phyloP scores from a whole-genome alignment of 208 protist species.

The Leishmania tarentolae region DNA sequence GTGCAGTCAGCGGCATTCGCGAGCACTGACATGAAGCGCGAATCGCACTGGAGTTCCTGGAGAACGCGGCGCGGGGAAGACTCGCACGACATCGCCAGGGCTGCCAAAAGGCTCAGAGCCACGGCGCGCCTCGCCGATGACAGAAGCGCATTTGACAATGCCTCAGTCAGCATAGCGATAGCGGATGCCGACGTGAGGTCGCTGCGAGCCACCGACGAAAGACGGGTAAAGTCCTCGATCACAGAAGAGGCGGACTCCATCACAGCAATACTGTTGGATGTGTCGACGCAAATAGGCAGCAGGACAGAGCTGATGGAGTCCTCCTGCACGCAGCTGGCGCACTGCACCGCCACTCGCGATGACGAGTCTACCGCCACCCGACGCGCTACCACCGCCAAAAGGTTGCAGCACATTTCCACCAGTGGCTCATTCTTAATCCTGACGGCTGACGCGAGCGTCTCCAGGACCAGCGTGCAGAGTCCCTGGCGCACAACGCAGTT shows the following conservation, averaged over 20 bases:
- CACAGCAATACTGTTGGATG: constrained; percentile 23
- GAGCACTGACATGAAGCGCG: constrained; percentile 21
- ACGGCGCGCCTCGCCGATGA: constrained; percentile 33
- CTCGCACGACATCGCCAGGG: constrained; percentile 46
- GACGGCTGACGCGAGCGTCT: constrained; percentile 42
- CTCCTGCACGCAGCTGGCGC: constrained; percentile 34
- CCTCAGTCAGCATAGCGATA: constrained; percentile 24
- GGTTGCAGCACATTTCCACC: constrained; percentile 41
- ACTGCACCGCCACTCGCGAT: constrained; percentile 44
- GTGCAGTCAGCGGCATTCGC: constrained; percentile 12
- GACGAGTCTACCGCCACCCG: constrained; percentile 34
- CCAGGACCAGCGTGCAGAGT: constrained; percentile 49
- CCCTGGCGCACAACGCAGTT: constrained; percentile 42
- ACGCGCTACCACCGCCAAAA: constrained; percentile 47
- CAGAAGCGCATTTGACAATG: constrained; percentile 34
- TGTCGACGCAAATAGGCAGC: constrained; percentile 53
- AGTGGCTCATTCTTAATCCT: constrained; percentile 38
- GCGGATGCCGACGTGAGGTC: constrained; percentile 47
- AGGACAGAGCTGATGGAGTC: constrained; percentile 44
- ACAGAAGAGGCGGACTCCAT: constrained; percentile 52
- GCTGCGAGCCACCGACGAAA: constrained; percentile 40
- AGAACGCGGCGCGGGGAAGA: constrained; percentile 13
- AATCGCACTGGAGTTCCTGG: constrained; percentile 14
- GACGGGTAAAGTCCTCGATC: constrained; percentile 48
- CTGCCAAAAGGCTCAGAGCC: constrained; percentile 48